Base-by-base conservation (phyloP, 2,329 filamentous ascomycete genomes). In the Spiromastix sp. region DNA sequence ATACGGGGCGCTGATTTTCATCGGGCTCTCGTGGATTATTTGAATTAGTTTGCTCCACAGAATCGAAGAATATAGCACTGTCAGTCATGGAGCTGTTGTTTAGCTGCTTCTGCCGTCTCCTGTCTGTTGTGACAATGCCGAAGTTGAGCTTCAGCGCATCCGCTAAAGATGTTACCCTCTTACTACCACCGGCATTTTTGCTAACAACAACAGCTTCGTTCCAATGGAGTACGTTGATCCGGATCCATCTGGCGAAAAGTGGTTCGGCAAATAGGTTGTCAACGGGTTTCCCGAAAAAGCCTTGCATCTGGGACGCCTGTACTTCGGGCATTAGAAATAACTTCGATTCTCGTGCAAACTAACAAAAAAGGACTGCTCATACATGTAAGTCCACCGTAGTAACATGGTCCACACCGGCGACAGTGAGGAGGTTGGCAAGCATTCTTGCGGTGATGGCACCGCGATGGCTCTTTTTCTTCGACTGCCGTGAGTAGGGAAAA, bases 401-500 rank as follows among this genome's bases (percentile, higher is more conserved):
- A 58, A 98, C 84, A 67, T 98, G 91, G 63, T 93, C 86, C 46
- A 98, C 86, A 36, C 91, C 91, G 34, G 91, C 91, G 38, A 98
- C 83, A 41, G 83, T 76, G 48, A 98, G 77, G 32, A 96, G 74
- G 59, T 98, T 98, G 42, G 91, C 89, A 35, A 98, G 74, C 86
- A 98, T 94, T 48, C 89, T 80, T 37, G 91, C 91, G 6, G 91
- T 95, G 54, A 98, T 96, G 40, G 91, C 86, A 34, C 91, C 91
- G 46, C 91, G 77, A 56, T 96, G 89, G 38, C 85, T 86, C 66
- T 98, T 98, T 72, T 96, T 96, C 71, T 98, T 98, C 39, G 89
- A 96, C 62, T 98, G 91, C 43, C 91, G 85, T 48, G 86, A 95
- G 68, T 98, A 98, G n/a, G 91, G 91, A 55, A 96, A 98, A 64